Evolutionary conservation across 805 yeast genomes (phyloP).

Genomic region (Zygosaccharomyces bailii): DNA sequence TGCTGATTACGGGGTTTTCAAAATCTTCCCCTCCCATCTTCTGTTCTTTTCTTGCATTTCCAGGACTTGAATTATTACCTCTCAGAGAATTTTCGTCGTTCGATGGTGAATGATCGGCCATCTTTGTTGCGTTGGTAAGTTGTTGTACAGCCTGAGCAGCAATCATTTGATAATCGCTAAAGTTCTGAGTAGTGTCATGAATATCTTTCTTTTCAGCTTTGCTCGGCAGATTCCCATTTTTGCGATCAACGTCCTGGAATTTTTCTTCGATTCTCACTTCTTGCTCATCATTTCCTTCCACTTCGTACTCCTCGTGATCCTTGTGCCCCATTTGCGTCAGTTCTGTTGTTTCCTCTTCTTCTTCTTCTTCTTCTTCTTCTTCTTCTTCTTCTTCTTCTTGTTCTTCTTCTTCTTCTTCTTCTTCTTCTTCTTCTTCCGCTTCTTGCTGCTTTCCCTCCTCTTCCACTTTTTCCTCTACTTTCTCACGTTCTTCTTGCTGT

Average conservation of each 20-base stretch:
- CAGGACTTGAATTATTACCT: no score
- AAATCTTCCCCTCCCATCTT: neutral
- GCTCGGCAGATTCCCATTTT: neutral
- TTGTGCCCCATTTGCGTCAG: conserved; percentile 2
- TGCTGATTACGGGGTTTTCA: neutral
- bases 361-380: neutral
- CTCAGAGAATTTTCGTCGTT: neutral
- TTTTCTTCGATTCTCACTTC: neutral
- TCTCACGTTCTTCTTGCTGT: neutral
- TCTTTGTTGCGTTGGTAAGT: neutral
- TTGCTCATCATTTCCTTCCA: neutral
- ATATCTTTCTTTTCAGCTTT: no score
- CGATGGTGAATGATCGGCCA: neutral
- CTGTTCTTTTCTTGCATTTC: neutral
- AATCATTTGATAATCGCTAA: conserved; percentile 14
- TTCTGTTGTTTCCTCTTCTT: neutral
- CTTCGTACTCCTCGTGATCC: conserved; percentile 1
- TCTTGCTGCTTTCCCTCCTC: neutral
- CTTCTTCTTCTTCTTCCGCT: neutral
- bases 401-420: neutral
- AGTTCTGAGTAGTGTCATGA: no score
- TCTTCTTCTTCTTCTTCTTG: neutral
- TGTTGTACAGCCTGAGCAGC: conserved; percentile 15
- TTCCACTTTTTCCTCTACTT: neutral
- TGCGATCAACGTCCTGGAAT: neutral